A percentile compares a stretch with the other conserved stretches of the same genome.
These are phyloP conservation scores for Lyophyllum decastes DNA, from an alignment of 768 basidiomycete species.

Conservation along the genomic window DNA sequence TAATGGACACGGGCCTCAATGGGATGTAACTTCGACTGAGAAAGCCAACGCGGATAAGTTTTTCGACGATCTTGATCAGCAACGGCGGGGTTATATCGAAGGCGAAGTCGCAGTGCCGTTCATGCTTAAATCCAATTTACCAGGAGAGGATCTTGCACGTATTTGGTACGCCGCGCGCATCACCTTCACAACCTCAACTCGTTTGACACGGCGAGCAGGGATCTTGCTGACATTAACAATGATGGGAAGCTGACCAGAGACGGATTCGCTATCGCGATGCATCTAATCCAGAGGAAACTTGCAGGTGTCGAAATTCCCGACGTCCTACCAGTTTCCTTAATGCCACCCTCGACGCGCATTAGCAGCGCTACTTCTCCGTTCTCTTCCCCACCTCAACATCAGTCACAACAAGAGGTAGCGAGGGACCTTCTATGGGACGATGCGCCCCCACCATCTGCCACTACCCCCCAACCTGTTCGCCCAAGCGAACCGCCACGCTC, in stretches of 20 bases:
- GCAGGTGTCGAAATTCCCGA: constrained; percentile 76
- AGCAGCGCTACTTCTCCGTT: constrained; percentile 40
- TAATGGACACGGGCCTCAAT: constrained; percentile 40
- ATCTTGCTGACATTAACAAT: constrained; percentile 86
- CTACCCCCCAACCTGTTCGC: constrained; percentile 40
- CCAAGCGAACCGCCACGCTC: constrained; percentile 24
- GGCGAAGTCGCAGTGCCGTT: constrained; percentile 96
- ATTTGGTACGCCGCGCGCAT: constrained; percentile 66
- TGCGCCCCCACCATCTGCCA: constrained; percentile 47
- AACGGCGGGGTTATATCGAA: constrained; percentile 79
- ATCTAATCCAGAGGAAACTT: constrained; percentile 87
- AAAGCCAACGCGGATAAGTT: constrained; percentile 76
- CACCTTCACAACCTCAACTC: neutral
- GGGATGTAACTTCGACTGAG: constrained; percentile 85
- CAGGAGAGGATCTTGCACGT: constrained; percentile 82
- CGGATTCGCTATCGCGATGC: constrained; percentile 94
- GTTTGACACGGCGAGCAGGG: constrained; percentile 53
- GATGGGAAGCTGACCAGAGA: constrained; percentile 87
- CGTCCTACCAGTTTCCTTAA: constrained; percentile 66
- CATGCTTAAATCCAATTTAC: constrained; percentile 86
- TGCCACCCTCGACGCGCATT: constrained; percentile 81
- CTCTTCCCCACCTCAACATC: constrained; percentile 35
- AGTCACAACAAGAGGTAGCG: constrained; percentile 43
- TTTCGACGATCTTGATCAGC: constrained; percentile 81
- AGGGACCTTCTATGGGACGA: constrained; percentile 59